These are phyloP conservation scores for Arxiozyma slooffiae DNA, from an alignment of 1,139 yeast genomes.

Conservation along the genomic window DNA sequence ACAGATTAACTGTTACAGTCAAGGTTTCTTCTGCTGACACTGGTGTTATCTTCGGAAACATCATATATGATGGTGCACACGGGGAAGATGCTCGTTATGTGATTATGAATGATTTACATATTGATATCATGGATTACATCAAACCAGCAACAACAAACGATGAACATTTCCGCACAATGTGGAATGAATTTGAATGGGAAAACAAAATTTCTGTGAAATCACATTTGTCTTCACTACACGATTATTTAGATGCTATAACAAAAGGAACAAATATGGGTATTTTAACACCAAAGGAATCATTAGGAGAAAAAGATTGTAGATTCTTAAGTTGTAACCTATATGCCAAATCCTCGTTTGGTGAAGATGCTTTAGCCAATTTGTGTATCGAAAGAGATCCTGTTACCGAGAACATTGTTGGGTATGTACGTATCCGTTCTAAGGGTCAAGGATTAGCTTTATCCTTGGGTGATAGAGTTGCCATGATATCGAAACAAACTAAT, in stretches of 20 bases:
- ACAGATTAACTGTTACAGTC: constrained; percentile 76
- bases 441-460: constrained; percentile 96
- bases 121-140: constrained; percentile 94
- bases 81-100: constrained; percentile 86
- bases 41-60: constrained; percentile 93
- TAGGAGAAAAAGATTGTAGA: constrained; percentile 75
- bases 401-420: constrained; percentile 74
- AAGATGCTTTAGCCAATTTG: constrained; percentile 91
- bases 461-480: constrained; percentile 87
- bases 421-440: constrained; percentile 92
- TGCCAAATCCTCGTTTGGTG: constrained; percentile 91
- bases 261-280: constrained; percentile 89
- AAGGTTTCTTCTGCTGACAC: constrained; percentile 97
- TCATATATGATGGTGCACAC: constrained; percentile 92
- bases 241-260: constrained; percentile 68
- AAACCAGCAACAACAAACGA: constrained; percentile 89
- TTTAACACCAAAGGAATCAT: constrained; percentile 76
- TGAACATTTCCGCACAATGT: constrained; percentile 88
- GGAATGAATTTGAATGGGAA: constrained; percentile 99
- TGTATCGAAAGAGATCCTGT: constrained; percentile 75
- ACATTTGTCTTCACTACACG: constrained; percentile 53
- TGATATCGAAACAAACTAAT: constrained; percentile 51
- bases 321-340: constrained; percentile 91
- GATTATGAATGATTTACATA: constrained; percentile 87
- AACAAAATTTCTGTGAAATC: constrained; percentile 89